Evolutionary conservation across 139 green algal species (phyloP).

Genomic region (Chlamydomonas urium): DNA sequence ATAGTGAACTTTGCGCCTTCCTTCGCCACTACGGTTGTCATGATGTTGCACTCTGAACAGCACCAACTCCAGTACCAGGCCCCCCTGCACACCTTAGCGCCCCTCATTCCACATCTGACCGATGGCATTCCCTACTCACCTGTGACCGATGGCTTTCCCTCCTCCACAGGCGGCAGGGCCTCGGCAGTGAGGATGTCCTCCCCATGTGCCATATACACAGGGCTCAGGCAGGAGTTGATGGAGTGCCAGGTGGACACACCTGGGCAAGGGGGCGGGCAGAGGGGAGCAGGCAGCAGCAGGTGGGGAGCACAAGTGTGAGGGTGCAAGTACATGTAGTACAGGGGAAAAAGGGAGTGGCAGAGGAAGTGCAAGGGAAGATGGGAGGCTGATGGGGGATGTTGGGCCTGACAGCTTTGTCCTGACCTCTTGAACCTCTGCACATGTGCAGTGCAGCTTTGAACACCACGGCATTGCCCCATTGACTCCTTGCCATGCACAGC

Average conservation of each 20-base stretch:
- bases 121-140: constrained; percentile 5
- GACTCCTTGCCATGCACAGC: no score
- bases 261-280: no score
- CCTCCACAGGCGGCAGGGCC: constrained; percentile 33
- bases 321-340: background rate
- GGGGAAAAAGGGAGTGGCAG: background rate
- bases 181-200: constrained; percentile 53
- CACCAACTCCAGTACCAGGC: background rate
- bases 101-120: background rate
- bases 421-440: no score
- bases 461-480: no score
- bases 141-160: constrained; percentile 1
- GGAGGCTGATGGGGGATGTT: background rate
- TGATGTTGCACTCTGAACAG: background rate
- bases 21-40: background rate
- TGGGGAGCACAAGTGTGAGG: constrained; percentile 15
- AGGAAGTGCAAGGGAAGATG: background rate
- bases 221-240: constrained; percentile 70
- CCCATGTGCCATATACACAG: constrained; percentile 48
- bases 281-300: no score
- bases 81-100: constrained; percentile 5
- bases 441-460: no score
- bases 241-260: no score
- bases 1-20: no score
- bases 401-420: background rate